These are phyloP conservation scores for Phaeosphaeriaceae sp. DNA, from an alignment of 2,329 filamentous ascomycete species.

Conservation along the genomic window DNA sequence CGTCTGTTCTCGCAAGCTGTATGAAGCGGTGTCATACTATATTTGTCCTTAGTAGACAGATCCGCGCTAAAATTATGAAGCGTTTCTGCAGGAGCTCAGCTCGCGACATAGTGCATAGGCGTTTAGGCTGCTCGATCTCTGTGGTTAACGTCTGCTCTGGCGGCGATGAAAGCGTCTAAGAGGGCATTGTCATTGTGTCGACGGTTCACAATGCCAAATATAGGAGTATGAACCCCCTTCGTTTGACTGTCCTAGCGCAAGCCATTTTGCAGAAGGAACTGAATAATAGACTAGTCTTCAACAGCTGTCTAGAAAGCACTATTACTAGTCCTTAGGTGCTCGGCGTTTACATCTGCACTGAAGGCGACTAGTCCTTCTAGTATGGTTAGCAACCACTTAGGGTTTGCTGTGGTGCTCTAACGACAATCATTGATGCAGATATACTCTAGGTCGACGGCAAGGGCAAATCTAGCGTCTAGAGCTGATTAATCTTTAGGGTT, in stretches of 20 bases:
- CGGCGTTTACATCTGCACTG: too few species aligned
- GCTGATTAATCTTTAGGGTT: neutral
- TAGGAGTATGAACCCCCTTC: too few species aligned
- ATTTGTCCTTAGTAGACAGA: constrained; percentile 6
- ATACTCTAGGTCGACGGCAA: constrained; percentile 6
- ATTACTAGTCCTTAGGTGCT: too few species aligned
- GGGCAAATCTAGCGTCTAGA: neutral
- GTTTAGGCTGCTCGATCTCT: constrained; percentile 4
- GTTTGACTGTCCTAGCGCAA: too few species aligned
- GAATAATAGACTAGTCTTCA: neutral
- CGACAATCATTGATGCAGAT: constrained; percentile 7
- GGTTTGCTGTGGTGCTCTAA: neutral
- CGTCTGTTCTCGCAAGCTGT: constrained; percentile 4
- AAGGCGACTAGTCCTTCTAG: too few species aligned
- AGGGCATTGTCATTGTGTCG: neutral
- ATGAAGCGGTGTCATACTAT: constrained; percentile 9
- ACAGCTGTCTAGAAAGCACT: neutral
- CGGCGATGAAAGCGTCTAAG: constrained; percentile 4
- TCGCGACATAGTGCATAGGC: constrained; percentile 8
- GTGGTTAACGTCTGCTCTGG: constrained; percentile 7
- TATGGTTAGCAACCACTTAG: neutral
- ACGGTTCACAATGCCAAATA: too few species aligned
- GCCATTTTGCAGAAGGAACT: constrained; percentile 1
- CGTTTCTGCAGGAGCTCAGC: constrained; percentile 3
- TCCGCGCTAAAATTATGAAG: constrained; percentile 8